A percentile compares a stretch with the other conserved stretches of the same genome.
These are phyloP conservation scores for Paulownia fortunei DNA, from an alignment of 257 asterid species.

Conservation along the genomic window DNA sequence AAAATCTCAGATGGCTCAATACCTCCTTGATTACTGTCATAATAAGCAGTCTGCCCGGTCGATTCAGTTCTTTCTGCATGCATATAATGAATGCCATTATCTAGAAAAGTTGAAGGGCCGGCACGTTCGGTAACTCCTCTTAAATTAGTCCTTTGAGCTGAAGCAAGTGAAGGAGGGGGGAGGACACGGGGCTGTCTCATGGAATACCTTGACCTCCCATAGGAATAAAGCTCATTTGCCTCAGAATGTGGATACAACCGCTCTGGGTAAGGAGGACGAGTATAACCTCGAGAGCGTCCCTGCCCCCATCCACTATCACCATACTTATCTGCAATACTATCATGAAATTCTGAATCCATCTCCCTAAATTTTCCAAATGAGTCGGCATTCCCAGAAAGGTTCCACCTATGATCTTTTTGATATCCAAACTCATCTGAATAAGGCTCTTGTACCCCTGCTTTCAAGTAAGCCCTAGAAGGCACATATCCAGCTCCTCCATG, in stretches of 20 bases:
- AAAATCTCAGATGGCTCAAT: slow-evolving; percentile 51
- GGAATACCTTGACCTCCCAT: slow-evolving; percentile 87
- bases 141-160: slow-evolving; percentile 61
- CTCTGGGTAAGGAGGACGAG: slow-evolving; percentile 62
- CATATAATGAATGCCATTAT: slow-evolving; percentile 42
- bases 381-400: slow-evolving; percentile 59
- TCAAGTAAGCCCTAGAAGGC: slow-evolving; percentile 56
- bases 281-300: slow-evolving; percentile 50
- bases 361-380: slow-evolving; percentile 63
- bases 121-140: slow-evolving; percentile 51
- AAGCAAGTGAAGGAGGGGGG: slow-evolving; percentile 82
- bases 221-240: slow-evolving; percentile 62
- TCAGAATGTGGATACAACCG: slow-evolving; percentile 65
- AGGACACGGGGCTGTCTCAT: slow-evolving; percentile 93
- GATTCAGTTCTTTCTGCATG: slow-evolving; percentile 54
- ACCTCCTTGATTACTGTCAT: slow-evolving; percentile 58
- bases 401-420: slow-evolving; percentile 75
- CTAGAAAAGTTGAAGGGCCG: slow-evolving; percentile 57
- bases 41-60: slow-evolving; percentile 49
- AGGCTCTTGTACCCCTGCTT: slow-evolving; percentile 58
- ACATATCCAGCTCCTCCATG: slow-evolving; percentile 67
- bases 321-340: slow-evolving; percentile 54
- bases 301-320: slow-evolving; percentile 77
- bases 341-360: slow-evolving; percentile 64
- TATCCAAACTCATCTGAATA: slow-evolving; percentile 68